Conservation (phyloP, 176 grass and related monocot genomes). For the Puya raimondii region DNA sequence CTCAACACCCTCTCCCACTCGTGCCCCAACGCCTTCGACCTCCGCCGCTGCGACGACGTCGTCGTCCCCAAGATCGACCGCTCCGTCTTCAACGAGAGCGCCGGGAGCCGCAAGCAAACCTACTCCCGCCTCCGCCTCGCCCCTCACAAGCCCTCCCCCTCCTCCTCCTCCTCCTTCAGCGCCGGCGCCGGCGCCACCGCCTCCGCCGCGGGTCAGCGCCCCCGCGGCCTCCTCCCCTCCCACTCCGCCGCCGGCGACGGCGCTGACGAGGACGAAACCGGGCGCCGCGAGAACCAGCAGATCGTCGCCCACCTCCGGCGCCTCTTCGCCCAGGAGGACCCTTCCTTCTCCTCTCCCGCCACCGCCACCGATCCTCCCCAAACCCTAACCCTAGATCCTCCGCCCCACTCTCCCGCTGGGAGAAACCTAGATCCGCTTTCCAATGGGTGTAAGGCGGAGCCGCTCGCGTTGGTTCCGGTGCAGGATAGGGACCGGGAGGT, state of each 20-base stretch:
- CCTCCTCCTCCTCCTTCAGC: constrained; percentile 13
- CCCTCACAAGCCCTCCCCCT: constrained; percentile 16
- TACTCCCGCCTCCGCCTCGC: constrained; percentile 64
- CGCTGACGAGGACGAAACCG: background rate
- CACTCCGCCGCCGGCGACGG: background rate
- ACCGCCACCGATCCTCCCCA: constrained; percentile 12
- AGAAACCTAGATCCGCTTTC: constrained; percentile 8
- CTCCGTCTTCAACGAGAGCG: constrained; percentile 91
- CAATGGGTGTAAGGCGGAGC: constrained; percentile 3
- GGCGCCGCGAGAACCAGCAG: constrained; percentile 12
- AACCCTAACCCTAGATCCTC: constrained; percentile 24
- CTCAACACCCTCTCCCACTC: constrained; percentile 42
- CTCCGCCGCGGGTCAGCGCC: constrained; percentile 10
- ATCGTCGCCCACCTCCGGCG: constrained; percentile 46
- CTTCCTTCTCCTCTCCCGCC: constrained; percentile 13
- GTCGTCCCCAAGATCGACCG: constrained; percentile 63
- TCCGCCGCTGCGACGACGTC: constrained; percentile 39
- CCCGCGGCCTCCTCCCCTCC: background rate
- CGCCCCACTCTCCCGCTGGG: constrained; percentile 29
- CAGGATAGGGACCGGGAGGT: constrained; percentile 46
- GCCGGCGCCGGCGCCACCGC: constrained; percentile 7
- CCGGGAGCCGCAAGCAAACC: constrained; percentile 83
- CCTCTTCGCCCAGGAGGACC: constrained; percentile 37
- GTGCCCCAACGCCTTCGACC: constrained; percentile 35
- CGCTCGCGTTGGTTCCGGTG: constrained; percentile 15